Conservation (phyloP, 2,329 filamentous ascomycete genomes). For the Fusarium anguioides region DNA sequence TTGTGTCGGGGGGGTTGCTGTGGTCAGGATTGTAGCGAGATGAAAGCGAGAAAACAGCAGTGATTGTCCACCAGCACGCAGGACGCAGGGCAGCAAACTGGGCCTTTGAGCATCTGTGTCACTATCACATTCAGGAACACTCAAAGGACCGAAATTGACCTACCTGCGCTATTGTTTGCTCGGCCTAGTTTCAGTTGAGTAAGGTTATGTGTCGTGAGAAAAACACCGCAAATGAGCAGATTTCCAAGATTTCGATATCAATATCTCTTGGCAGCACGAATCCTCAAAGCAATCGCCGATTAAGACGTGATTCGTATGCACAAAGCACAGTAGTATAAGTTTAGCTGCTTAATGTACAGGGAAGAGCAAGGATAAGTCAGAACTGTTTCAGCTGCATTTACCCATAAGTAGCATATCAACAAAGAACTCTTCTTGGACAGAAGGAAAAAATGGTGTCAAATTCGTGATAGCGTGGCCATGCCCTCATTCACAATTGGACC, state of each 20-base stretch:
- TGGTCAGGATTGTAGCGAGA: slow-evolving; percentile 41
- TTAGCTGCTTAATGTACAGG: slow-evolving; percentile 11
- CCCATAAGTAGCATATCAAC: slow-evolving; percentile 20
- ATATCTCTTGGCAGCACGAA: slow-evolving; percentile 20
- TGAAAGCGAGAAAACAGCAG: slow-evolving; percentile 29
- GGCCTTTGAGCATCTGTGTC: slow-evolving; percentile 5
- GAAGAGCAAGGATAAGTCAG: slow-evolving; percentile 1
- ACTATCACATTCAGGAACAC: slow-evolving; percentile 13
- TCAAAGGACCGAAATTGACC: slow-evolving; percentile 25
- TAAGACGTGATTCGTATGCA: slow-evolving; percentile 18
- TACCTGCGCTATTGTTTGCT: slow-evolving; percentile 1
- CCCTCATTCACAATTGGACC: slow-evolving; percentile 19
- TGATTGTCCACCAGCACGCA: slow-evolving; percentile 17
- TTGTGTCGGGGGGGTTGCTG: slow-evolving; percentile 18
- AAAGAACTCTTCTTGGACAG: background rate
- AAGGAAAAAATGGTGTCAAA: background rate
- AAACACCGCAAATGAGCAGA: slow-evolving; percentile 26
- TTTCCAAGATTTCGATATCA: slow-evolving; percentile 27
- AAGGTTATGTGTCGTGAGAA: slow-evolving; percentile 4
- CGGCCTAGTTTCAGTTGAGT: slow-evolving; percentile 16
- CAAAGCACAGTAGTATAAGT: slow-evolving; percentile 13
- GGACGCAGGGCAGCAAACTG: slow-evolving; percentile 13
- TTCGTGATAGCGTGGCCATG: slow-evolving; percentile 9
- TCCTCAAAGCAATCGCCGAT: slow-evolving; percentile 32
- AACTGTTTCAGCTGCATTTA: slow-evolving; percentile 34